phyloP scores from a whole-genome alignment of 208 protist genomes.

The Porcisia hertigi region DNA sequence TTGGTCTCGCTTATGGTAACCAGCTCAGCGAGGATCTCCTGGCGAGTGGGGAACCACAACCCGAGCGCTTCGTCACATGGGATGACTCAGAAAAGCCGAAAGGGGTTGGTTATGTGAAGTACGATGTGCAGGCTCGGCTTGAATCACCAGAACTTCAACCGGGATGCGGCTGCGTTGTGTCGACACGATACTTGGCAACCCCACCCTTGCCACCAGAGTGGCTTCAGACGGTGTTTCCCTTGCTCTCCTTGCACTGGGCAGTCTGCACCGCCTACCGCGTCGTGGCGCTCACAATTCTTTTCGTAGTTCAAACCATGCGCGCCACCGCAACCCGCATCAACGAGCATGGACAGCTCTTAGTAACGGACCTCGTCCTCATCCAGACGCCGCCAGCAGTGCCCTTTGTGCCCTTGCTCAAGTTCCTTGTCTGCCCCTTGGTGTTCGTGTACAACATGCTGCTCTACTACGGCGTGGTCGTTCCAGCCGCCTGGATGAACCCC shows the following conservation, averaged over 20 bases:
- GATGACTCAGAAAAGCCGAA: constrained; percentile 6
- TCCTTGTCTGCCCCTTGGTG: constrained; percentile 54
- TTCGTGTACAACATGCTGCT: constrained; percentile 58
- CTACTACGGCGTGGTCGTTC: constrained; percentile 78
- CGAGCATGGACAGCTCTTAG: constrained; percentile 60
- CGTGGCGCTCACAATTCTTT: constrained; percentile 37
- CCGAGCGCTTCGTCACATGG: constrained; percentile 29
- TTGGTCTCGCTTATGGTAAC: constrained; percentile 79
- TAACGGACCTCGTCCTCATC: constrained; percentile 69
- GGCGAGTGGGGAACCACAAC: constrained; percentile 32
- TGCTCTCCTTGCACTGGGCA: constrained; percentile 59
- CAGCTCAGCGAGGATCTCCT: constrained; percentile 65
- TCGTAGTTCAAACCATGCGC: constrained; percentile 47
- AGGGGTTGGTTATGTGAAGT: constrained; percentile 12
- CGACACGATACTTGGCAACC: constrained; percentile 33
- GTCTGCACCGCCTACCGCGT: constrained; percentile 62
- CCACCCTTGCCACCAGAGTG: constrained; percentile 56
- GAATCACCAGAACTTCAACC: constrained; percentile 16
- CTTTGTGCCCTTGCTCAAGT: constrained; percentile 78
- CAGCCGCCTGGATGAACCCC: constrained; percentile 65
- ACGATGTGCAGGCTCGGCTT: constrained; percentile 23
- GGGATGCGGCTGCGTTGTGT: constrained; percentile 33
- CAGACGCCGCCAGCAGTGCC: constrained; percentile 88
- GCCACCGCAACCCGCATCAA: constrained; percentile 68
- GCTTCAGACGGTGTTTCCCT: constrained; percentile 53